Percentiles rank a stretch among this genome's conserved stretches.
These are phyloP conservation scores for Microbotryum scabiosae DNA, from an alignment of 1,284 basidiomycete species.

Conservation along the genomic window DNA sequence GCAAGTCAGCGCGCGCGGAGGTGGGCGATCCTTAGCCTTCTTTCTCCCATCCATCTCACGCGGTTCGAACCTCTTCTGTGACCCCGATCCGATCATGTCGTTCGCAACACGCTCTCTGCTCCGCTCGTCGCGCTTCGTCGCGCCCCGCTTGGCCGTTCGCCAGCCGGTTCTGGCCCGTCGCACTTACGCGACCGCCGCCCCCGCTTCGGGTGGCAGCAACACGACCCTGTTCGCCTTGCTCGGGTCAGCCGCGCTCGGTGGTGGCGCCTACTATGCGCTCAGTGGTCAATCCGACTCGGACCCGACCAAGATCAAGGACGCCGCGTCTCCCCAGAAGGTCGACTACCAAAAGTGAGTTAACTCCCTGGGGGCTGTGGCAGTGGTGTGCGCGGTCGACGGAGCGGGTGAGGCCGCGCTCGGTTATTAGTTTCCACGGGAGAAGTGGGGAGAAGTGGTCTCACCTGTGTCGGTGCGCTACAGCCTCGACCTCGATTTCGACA, in stretches of 20 bases:
- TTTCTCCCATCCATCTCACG: no score
- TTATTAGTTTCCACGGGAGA: neutral
- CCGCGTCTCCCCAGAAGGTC: constrained; percentile 25
- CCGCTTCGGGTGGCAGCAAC: constrained; percentile 6
- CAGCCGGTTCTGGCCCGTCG: constrained; percentile 5
- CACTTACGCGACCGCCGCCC: constrained; percentile 5
- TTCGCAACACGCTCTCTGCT: no score
- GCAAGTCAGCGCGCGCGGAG: no score
- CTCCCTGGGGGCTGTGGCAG: no score
- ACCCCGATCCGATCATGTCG: neutral
- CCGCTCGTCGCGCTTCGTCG: no score
- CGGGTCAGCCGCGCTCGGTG: constrained; percentile 24
- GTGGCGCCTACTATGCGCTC: constrained; percentile 21
- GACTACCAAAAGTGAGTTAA: constrained; percentile 29
- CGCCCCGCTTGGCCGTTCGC: no score
- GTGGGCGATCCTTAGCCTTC: no score
- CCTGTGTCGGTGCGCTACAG: neutral
- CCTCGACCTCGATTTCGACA: neutral
- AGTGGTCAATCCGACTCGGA: constrained; percentile 16
- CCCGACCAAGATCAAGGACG: constrained; percentile 24
- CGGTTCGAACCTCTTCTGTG: no score
- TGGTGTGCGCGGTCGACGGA: neutral
- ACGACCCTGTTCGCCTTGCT: constrained; percentile 18
- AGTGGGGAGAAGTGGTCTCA: no score
- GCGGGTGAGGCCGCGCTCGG: neutral